A percentile compares a stretch with the other conserved stretches of the same genome.
phyloP scores from a whole-genome alignment of 345 rosid genomes.

The Syzygium aqueum region DNA sequence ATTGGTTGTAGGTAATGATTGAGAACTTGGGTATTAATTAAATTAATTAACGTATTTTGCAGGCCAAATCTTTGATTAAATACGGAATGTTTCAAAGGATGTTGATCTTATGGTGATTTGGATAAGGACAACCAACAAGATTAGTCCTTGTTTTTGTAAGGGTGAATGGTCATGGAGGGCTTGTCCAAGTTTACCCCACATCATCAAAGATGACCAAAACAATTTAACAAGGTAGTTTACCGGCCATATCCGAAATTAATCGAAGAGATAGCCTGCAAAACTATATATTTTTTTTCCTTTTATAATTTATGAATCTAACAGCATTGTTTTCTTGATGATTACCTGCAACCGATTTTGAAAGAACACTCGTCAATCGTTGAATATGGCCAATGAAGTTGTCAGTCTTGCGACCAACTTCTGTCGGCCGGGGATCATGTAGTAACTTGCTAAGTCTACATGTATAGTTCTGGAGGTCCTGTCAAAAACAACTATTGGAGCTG shows the following conservation, averaged over 20 bases:
- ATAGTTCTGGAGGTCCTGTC: background rate
- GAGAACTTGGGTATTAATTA: background rate
- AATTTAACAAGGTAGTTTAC: background rate
- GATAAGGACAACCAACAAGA: background rate
- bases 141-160: background rate
- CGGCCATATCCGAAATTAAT: background rate
- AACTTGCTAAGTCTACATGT: background rate
- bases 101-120: background rate
- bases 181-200: background rate
- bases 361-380: background rate
- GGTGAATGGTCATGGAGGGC: background rate
- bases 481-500: background rate
- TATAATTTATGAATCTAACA: background rate
- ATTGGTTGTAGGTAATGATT: background rate
- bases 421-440: rapidly evolving
- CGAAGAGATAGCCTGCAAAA: background rate
- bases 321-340: background rate
- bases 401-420: background rate
- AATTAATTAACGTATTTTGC: background rate
- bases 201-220: background rate
- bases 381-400: background rate
- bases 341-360: background rate
- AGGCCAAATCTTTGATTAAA: background rate
- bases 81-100: background rate
- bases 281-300: background rate